These are phyloP conservation scores for Trichoderma lentiforme DNA, from an alignment of 2,329 filamentous ascomycete species.

Conservation along the genomic window DNA sequence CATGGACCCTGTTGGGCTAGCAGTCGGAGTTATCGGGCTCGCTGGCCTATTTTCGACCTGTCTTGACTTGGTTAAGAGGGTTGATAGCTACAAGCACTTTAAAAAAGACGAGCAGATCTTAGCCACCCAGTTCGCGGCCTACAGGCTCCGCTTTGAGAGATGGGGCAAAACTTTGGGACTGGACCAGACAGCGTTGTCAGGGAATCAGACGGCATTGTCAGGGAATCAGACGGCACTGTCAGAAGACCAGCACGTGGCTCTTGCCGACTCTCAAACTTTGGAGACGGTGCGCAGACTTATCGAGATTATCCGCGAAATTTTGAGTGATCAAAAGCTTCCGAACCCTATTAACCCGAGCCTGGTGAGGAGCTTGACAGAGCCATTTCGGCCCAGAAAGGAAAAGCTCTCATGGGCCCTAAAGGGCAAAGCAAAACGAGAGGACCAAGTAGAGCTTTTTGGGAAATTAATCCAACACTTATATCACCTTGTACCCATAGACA, in stretches of 20 bases:
- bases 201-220: too few species aligned
- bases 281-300: neutral
- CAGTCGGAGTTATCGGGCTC: neutral
- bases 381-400: neutral
- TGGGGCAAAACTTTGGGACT: neutral
- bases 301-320: neutral
- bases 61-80: neutral
- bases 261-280: neutral
- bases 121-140: neutral
- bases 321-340: neutral
- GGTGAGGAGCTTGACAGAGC: neutral
- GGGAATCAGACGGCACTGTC: neutral
- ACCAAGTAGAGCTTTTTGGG: neutral
- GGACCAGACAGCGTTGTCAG: neutral
- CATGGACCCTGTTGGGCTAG: neutral
- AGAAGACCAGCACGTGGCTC: neutral
- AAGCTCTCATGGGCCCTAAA: neutral
- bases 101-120: neutral
- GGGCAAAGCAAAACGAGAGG: neutral
- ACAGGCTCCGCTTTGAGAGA: neutral
- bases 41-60: neutral
- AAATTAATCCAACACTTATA: neutral
- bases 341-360: neutral
- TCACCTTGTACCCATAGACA: neutral
- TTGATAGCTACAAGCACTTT: neutral